Base-by-base conservation (phyloP, 768 basidiomycete genomes). In the Crassisporium funariophilum region DNA sequence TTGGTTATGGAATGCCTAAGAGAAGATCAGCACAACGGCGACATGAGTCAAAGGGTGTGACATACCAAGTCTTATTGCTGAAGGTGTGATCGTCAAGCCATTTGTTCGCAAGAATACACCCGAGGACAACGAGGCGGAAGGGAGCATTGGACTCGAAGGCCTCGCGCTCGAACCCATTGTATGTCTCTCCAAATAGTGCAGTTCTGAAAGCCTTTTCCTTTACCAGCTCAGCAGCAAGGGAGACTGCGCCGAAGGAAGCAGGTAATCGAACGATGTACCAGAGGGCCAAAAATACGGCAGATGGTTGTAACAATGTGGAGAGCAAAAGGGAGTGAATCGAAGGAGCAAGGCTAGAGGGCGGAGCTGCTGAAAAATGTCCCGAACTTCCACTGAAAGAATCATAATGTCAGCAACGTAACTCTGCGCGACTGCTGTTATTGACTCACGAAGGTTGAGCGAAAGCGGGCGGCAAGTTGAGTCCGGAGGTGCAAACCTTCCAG, bases 31-130 rank as follows among this genome's bases (percentile, higher is more conserved):
- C 29, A 11, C 11, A 5, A 11, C n/a, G 29, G 2, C 10, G 29
- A 31, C 3, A 29, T 11, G n/a, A 31, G 29, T 11, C 2, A n/a
- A 31, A 23, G 13, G 39, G 35, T 25, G 38, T 33, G 25, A 43
- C 16, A 49, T 63, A 89, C 89, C 89, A 91, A 44, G 89, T 91
- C 71, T 89, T 91, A 68, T 91, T 91, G 31, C 88, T 90, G 66
- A 91, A 91, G 0, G 89, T 91, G 58, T 91, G 89, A 56, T 91
- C 89, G 53, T 91, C 88, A 53, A 91, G 61, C 89, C 89, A 91
- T 67, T 91, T 91, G 65, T 91, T 91, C 15, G 88, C 87, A 24
- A 91, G 70, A 88, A 91, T 90, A 52, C 83, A 89, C 15, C 89
- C 89, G 17, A 91, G 73, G 17, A 91, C 77, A 47, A 91, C 73